Conservation (phyloP, 2,329 filamentous ascomycete genomes). For the Aureobasidium sp. region DNA sequence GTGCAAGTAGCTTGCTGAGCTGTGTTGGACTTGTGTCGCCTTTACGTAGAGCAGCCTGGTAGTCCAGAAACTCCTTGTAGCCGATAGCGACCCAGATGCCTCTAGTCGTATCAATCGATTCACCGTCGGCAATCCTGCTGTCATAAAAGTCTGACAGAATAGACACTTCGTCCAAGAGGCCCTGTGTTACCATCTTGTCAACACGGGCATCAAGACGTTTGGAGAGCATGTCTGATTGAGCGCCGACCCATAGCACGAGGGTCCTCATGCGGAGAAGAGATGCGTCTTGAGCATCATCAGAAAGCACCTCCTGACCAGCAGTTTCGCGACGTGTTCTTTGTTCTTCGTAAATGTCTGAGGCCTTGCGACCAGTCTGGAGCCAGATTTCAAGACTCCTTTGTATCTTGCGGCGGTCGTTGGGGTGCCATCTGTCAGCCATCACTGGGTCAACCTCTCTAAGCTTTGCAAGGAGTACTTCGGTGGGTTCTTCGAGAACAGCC, state of each 20-base stretch:
- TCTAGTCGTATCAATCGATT: conserved; percentile 59
- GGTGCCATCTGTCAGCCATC: conserved; percentile 91
- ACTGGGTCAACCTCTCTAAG: conserved; percentile 73
- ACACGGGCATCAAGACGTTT: conserved; percentile 67
- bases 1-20: conserved; percentile 46
- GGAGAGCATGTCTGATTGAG: conserved; percentile 58
- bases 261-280: conserved; percentile 38
- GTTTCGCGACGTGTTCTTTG: conserved; percentile 38
- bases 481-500: conserved; percentile 57
- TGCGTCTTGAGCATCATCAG: neutral
- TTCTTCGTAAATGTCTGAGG: conserved; percentile 79
- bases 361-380: conserved; percentile 67
- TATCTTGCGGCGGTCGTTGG: conserved; percentile 85
- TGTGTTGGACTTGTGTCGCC: conserved; percentile 28
- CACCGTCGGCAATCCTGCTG: conserved; percentile 26
- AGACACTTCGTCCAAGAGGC: conserved; percentile 54
- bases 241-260: conserved; percentile 80
- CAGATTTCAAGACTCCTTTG: conserved; percentile 83
- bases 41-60: conserved; percentile 38
- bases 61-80: conserved; percentile 80
- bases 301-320: neutral
- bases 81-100: conserved; percentile 98
- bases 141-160: conserved; percentile 39
- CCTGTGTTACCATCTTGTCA: conserved; percentile 68
- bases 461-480: conserved; percentile 62